Conservation (phyloP, 176 grass and related monocot genomes). For the Dactylis glomerata region DNA sequence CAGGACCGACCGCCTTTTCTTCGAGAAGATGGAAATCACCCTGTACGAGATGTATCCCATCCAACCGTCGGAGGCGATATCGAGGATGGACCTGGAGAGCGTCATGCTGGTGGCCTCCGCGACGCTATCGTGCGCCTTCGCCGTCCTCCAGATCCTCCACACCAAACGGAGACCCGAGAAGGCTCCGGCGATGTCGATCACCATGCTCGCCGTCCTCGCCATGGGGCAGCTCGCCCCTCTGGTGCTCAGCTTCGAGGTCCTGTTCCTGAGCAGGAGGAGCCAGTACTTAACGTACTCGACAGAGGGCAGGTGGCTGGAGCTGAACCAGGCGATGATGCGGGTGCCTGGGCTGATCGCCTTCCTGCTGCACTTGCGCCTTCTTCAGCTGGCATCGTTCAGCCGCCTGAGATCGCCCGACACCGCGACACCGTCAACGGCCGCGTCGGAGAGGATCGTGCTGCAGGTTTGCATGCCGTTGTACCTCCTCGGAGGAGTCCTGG, state of each 20-base stretch:
- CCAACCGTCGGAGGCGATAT: not conserved
- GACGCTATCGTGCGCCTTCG: not conserved
- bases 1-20: constrained; percentile 48
- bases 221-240: constrained; percentile 42
- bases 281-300: not conserved
- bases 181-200: constrained; percentile 27
- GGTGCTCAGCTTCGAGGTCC: constrained; percentile 41
- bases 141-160: not conserved
- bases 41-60: constrained; percentile 15
- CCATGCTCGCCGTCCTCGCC: constrained; percentile 51
- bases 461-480: not conserved
- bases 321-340: not conserved
- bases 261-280: constrained; percentile 26
- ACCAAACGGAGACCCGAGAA: not conserved
- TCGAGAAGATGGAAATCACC: constrained; percentile 11
- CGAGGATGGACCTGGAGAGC: not conserved
- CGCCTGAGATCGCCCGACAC: not conserved
- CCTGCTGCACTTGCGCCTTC: too few species aligned
- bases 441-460: not conserved
- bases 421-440: not conserved
- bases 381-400: too few species aligned
- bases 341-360: too few species aligned
- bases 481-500: not conserved
- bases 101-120: not conserved
- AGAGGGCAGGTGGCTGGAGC: constrained; percentile 24